A percentile compares a stretch with the other conserved stretches of the same genome.
Evolutionary conservation across 106 monocot genomes (phyloP).

Genomic region (Phalaenopsis equestris): DNA sequence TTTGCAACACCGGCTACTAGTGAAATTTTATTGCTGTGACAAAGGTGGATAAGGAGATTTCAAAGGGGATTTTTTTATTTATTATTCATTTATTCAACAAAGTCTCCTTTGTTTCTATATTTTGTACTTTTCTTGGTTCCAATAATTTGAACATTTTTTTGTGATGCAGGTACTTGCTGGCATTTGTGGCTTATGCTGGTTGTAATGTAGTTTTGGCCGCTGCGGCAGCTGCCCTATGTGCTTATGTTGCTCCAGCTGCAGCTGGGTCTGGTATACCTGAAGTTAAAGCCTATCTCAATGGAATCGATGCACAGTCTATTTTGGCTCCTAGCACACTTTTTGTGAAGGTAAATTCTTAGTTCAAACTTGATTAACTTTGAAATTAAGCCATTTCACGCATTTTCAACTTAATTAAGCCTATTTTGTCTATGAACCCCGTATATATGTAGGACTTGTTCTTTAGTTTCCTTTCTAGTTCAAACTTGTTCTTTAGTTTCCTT

Average conservation of each 20-base stretch:
- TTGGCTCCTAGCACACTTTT: constrained; percentile 73
- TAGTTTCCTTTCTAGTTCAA: neutral
- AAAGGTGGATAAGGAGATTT: too few species aligned
- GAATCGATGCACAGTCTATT: constrained; percentile 74
- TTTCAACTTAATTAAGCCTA: neutral
- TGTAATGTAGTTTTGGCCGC: constrained; percentile 57
- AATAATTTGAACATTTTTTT: neutral
- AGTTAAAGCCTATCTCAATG: constrained; percentile 89
- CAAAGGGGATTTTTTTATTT: too few species aligned
- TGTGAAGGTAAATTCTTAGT: constrained; percentile 48
- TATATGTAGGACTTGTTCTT: neutral
- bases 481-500: neutral
- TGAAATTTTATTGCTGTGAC: too few species aligned
- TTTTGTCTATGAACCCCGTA: neutral
- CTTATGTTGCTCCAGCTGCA: constrained; percentile 76
- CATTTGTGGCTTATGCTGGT: constrained; percentile 49
- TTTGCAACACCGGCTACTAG: too few species aligned
- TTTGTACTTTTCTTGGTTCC: neutral
- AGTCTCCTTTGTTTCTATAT: too few species aligned
- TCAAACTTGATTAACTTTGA: neutral
- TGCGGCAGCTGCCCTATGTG: constrained; percentile 58
- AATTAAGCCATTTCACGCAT: neutral
- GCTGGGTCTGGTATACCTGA: constrained; percentile 88
- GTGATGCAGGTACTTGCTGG: constrained; percentile 38
- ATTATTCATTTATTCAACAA: too few species aligned